Evolutionary conservation across 495 filamentous ascomycete genomes (phyloP), one percentile per base, ranked within the genome.

Genomic region (Neurospora intermedia): DNA sequence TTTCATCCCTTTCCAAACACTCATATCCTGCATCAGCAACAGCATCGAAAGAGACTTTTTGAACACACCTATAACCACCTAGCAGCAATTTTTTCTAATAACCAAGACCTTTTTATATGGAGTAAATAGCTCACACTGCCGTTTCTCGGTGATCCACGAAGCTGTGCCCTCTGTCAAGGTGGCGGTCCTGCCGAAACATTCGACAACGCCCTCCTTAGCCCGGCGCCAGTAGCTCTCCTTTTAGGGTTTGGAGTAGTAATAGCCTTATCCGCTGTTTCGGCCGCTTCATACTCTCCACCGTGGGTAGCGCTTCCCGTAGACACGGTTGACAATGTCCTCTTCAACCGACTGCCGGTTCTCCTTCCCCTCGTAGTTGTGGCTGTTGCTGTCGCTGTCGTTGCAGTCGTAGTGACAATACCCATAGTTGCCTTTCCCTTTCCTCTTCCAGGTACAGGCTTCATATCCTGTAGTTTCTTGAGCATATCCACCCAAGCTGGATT

Each of bases 401-500:
- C 8, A 3, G 7, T 38, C 27, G 11, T 15, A 18, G 27, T 35
- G 54, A 15, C 15, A 38, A 27, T 38, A 66, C 27, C 54, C 1
- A 1, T 18, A 35, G 1, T 66, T 18, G 35, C 27, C 7, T 66
- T 66, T 1, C 6, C 54, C 54, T 66, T 66, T 4, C 13, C 54
- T 7, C 23, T 66, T 66, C 31, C 54, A 35, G 27, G 6, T 13
- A 3, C 27, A 66, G 54, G 54, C 27, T 66, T 66, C 23, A 38
- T 66, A 18, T 66, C 54, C 15, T 13, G 54, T 27, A 66, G 23
- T 13, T 6, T 66, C 27, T 66, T 66, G 27, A 66, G 54, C 54
- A 66, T 66, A 27, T 66, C 70, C 69, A 78, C 73, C 80, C 80
- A 82, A 6, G 79, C 75, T 0, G 75, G 74, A 31, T 80, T 81